Evolutionary conservation across 1,284 basidiomycete genomes (phyloP).

Genomic region (Amylostereum areolatum): DNA sequence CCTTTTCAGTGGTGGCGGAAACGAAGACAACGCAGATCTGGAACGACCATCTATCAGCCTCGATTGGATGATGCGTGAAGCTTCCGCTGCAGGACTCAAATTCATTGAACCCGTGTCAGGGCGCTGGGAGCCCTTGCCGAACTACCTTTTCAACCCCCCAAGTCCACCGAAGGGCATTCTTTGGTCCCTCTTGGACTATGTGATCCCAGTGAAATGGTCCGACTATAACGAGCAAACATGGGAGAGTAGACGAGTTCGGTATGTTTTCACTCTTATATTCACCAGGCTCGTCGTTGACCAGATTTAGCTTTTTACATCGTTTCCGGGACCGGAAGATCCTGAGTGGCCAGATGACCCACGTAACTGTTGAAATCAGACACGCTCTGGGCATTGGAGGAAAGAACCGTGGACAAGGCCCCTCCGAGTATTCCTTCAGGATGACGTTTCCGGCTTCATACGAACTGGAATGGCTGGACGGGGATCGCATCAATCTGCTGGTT

Average conservation of each 20-base stretch:
- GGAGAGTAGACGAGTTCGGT: not conserved
- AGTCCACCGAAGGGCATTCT: not conserved
- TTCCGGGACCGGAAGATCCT: not conserved
- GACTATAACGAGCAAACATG: not conserved
- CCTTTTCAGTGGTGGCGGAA: not conserved
- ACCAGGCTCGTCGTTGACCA: not conserved
- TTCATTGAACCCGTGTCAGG: not conserved
- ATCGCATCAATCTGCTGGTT: no score
- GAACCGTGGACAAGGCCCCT: no score
- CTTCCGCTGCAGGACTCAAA: conserved; percentile 1
- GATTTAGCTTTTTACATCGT: not conserved
- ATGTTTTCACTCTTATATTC: not conserved
- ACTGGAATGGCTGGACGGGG: no score
- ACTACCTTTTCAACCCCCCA: not conserved
- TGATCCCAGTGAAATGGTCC: not conserved
- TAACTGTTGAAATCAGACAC: not conserved
- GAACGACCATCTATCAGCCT: not conserved
- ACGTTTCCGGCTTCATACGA: no score
- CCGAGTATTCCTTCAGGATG: no score
- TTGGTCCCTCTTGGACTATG: not conserved
- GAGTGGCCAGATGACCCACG: not conserved
- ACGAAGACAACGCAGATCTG: not conserved
- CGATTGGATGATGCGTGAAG: conserved; percentile 2
- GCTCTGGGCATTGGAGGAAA: no score
- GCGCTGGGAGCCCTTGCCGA: not conserved